A percentile compares a stretch with the other conserved stretches of the same genome.
Conservation (phyloP, 495 filamentous ascomycete genomes). For the Cercophora newfieldiana region DNA sequence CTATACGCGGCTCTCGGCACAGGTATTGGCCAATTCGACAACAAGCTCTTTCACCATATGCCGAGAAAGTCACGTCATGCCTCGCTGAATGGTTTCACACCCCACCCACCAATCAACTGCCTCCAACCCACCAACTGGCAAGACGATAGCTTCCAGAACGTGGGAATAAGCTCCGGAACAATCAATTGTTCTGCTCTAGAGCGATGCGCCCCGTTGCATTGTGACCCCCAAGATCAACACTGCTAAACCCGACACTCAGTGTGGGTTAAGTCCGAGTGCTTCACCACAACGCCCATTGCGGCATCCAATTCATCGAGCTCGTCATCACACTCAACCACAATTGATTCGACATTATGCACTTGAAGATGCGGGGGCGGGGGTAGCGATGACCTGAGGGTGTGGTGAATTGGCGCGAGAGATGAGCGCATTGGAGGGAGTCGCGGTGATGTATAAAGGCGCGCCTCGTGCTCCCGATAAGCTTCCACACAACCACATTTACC, state of each 20-base stretch:
- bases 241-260: neutral
- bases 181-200: neutral
- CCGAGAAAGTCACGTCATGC: neutral
- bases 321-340: slow-evolving; percentile 6
- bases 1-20: neutral
- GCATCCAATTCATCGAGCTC: slow-evolving; percentile 12
- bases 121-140: neutral
- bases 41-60: neutral
- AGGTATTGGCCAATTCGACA: neutral
- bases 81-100: neutral
- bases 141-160: neutral
- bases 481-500: neutral
- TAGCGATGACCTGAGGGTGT: neutral
- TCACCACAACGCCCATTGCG: slow-evolving; percentile 8
- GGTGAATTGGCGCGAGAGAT: neutral
- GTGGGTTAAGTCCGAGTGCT: neutral
- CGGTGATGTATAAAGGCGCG: neutral
- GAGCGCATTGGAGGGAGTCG: neutral
- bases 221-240: neutral
- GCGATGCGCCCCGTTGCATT: neutral
- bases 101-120: neutral
- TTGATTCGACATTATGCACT: slow-evolving; percentile 11
- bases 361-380: neutral
- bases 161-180: neutral
- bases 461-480: neutral